Percentiles rank a stretch among this genome's conserved stretches.
Evolutionary conservation across 805 yeast species (phyloP).

Genomic region (Ogataea salicorniae): DNA sequence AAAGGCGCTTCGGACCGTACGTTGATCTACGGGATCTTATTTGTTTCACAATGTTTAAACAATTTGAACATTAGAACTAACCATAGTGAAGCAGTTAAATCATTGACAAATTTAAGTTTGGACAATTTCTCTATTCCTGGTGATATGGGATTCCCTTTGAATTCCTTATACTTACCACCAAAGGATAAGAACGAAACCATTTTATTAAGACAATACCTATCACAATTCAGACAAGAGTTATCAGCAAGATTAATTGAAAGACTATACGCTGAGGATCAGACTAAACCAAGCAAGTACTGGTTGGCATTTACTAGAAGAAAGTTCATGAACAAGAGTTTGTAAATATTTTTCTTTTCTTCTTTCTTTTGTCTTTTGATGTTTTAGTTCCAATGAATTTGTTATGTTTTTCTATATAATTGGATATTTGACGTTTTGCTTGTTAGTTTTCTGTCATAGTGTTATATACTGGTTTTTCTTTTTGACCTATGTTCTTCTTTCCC

Average conservation of each 20-base stretch:
- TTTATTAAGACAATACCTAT: constrained; percentile 71
- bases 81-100: constrained; percentile 55
- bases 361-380: neutral
- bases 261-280: constrained; percentile 56
- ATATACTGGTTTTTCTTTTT: too few relatives aligned
- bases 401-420: neutral
- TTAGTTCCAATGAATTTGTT: neutral
- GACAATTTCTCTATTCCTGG: constrained; percentile 93
- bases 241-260: constrained; percentile 73
- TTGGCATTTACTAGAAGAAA: constrained; percentile 90
- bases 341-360: neutral
- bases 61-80: constrained; percentile 47
- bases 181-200: constrained; percentile 71
- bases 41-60: constrained; percentile 77
- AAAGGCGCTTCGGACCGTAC: constrained; percentile 93
- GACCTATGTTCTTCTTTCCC: too few relatives aligned
- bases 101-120: constrained; percentile 78
- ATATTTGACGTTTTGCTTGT: too few relatives aligned
- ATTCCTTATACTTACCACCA: constrained; percentile 72
- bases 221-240: constrained; percentile 93
- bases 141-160: constrained; percentile 89
- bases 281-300: constrained; percentile 86
- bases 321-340: constrained; percentile 89
- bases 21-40: constrained; percentile 88
- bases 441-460: too few relatives aligned